These are phyloP conservation scores for Ampelocalamus luodianensis DNA, from an alignment of 176 grass and related monocot species.

Conservation along the genomic window DNA sequence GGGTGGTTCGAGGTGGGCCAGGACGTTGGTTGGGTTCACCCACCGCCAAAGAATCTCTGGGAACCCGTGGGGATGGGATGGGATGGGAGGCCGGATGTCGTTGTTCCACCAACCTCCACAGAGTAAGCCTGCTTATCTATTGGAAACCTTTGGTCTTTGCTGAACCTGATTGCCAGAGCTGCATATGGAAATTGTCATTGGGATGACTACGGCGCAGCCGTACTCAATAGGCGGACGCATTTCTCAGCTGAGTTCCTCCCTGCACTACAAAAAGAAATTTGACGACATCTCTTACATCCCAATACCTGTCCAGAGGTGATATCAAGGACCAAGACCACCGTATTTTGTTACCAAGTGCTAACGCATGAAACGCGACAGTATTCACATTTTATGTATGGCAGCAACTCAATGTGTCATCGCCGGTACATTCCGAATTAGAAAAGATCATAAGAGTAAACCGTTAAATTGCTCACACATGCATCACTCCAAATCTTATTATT, in stretches of 20 bases:
- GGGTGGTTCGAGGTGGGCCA: background rate
- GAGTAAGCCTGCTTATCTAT: background rate
- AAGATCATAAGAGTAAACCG: background rate
- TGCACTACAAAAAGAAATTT: background rate
- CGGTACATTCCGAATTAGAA: background rate
- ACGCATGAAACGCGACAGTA: no score
- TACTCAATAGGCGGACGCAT: background rate
- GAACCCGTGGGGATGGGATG: constrained; percentile 32
- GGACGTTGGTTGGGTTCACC: constrained; percentile 46
- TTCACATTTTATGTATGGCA: no score
- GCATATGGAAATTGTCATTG: background rate
- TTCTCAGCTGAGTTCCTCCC: background rate
- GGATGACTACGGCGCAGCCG: background rate
- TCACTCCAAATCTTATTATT: background rate
- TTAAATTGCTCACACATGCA: background rate
- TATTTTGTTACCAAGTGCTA: background rate
- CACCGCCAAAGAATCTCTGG: constrained; percentile 50
- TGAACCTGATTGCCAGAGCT: background rate
- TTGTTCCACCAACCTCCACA: constrained; percentile 47
- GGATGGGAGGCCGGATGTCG: constrained; percentile 25
- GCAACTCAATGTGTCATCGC: no score
- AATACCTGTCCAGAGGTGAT: no score
- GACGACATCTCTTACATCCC: background rate
- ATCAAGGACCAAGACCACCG: background rate
- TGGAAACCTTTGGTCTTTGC: background rate